These are phyloP conservation scores for Plasmodium blacklocki DNA, from an alignment of 169 alveolate genomes.

Conservation along the genomic window DNA sequence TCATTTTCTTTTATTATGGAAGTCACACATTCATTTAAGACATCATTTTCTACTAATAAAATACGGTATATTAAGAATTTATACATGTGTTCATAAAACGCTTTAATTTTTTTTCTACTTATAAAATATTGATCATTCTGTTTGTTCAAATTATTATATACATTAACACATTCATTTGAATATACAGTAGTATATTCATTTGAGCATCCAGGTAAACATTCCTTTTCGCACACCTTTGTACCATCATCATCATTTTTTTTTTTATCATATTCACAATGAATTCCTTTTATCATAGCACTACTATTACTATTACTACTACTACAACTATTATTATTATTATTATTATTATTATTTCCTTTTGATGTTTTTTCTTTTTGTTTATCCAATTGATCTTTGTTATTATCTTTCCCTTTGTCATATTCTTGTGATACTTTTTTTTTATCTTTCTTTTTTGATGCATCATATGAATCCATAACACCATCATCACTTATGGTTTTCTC, in stretches of 20 bases:
- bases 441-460: no score
- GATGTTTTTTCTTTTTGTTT: background rate
- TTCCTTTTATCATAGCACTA: no score
- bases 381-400: background rate
- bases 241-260: background rate
- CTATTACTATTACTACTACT: background rate
- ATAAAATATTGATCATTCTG: conserved; percentile 1
- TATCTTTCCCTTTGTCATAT: no score
- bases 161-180: background rate
- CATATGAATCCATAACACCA: background rate
- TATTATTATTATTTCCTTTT: background rate
- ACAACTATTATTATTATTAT: background rate
- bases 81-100: conserved; percentile 53
- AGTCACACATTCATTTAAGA: conserved; percentile 12
- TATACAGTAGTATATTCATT: background rate
- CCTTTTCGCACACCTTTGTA: background rate
- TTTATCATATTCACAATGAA: background rate
- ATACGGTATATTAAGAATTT: conserved; percentile 32
- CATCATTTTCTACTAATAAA: conserved; percentile 18
- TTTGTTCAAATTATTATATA: background rate
- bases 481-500: background rate
- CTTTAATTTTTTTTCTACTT: conserved; percentile 25
- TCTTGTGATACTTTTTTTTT: no score
- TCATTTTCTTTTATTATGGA: conserved; percentile 15
- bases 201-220: background rate